Evolutionary conservation across 129 eudicot genomes (phyloP).

Genomic region (Artemisia argyi): DNA sequence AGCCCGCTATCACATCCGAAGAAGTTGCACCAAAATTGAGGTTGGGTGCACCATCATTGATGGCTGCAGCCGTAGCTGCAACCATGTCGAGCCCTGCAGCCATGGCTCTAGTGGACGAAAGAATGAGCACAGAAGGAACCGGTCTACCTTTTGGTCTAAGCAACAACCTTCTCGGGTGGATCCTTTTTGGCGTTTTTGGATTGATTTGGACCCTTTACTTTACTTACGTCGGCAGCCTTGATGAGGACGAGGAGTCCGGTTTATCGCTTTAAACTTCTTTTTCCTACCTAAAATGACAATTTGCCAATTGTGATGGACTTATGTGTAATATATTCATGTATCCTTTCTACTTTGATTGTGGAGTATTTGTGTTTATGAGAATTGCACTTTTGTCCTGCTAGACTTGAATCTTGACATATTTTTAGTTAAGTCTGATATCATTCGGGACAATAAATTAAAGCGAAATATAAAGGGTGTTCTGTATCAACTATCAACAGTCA

Average conservation of each 20-base stretch:
- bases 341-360: slow-evolving; percentile 26
- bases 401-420: slow-evolving; percentile 15
- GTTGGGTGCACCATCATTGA: slow-evolving; percentile 53
- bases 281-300: slow-evolving; percentile 21
- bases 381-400: slow-evolving; percentile 36
- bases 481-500: too few species aligned
- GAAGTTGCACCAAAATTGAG: slow-evolving; percentile 47
- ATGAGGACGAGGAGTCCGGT: slow-evolving; percentile 97
- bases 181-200: slow-evolving; percentile 78
- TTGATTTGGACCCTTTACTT: slow-evolving; percentile 83
- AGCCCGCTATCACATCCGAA: slow-evolving; percentile 21
- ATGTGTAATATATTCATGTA: slow-evolving; percentile 36
- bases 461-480: too few species aligned
- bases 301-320: slow-evolving; percentile 37
- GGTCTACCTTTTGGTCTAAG: slow-evolving; percentile 96
- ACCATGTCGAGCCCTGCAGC: slow-evolving; percentile 86
- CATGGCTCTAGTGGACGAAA: slow-evolving; percentile 94
- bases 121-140: slow-evolving; percentile 98
- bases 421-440: slow-evolving; percentile 12
- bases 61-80: slow-evolving; percentile 79
- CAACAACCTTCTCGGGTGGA: slow-evolving; percentile 93
- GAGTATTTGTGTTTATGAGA: slow-evolving; percentile 32
- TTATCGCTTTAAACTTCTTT: slow-evolving; percentile 59
- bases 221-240: slow-evolving; percentile 60
- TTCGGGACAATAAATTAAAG: not conserved